Evolutionary conservation across 2,329 filamentous ascomycete species (phyloP).

Genomic region (Penicillium polonicum): DNA sequence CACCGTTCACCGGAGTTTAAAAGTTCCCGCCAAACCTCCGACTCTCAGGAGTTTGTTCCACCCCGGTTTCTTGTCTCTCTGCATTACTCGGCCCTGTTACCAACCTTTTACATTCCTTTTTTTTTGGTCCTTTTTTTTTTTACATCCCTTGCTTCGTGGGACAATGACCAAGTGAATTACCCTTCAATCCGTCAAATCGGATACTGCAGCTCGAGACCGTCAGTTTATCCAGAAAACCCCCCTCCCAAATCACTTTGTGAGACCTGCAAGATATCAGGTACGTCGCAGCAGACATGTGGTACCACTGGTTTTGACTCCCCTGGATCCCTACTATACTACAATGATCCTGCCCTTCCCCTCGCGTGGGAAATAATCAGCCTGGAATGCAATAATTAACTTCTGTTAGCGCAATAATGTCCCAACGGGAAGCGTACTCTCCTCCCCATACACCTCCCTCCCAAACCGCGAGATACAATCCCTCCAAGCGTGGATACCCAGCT

Average conservation of each 20-base stretch:
- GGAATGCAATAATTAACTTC: conserved; percentile 16
- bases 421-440: conserved; percentile 34
- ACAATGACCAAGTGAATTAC: not conserved
- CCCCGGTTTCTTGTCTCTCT: not conserved
- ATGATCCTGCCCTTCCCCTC: not conserved
- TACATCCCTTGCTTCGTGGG: not conserved
- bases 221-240: not conserved
- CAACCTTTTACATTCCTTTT: not conserved
- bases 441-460: conserved; percentile 43
- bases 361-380: not conserved
- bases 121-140: not conserved
- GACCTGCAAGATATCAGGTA: not conserved
- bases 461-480: conserved; percentile 32
- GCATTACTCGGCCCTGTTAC: not conserved
- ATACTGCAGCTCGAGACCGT: not conserved
- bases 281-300: not conserved
- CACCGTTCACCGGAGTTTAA: not conserved
- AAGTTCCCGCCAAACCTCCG: not conserved
- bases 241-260: not conserved
- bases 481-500: conserved; percentile 28
- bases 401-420: conserved; percentile 28
- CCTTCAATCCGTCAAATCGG: not conserved
- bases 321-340: not conserved
- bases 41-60: not conserved
- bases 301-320: not conserved